A percentile compares a stretch with the other conserved stretches of the same genome.
These are phyloP conservation scores for Solanum appendiculatum DNA, from an alignment of 257 asterid species.

Conservation along the genomic window DNA sequence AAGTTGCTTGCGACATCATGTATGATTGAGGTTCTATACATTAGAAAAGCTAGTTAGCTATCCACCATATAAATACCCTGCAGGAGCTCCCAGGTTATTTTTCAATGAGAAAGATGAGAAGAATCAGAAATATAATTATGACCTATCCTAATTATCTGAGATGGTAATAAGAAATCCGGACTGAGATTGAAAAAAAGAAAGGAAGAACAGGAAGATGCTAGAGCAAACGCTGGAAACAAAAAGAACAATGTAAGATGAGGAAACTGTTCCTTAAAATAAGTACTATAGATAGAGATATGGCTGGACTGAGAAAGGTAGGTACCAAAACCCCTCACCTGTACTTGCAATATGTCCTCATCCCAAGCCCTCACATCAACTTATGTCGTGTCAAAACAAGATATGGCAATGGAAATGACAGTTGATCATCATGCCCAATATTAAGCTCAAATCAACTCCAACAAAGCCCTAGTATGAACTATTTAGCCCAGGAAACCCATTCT, in stretches of 20 bases:
- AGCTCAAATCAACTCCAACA: background rate
- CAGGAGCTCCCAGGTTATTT: constrained; percentile 1
- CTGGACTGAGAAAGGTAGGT: background rate
- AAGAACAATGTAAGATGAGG: background rate
- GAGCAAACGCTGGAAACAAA: background rate
- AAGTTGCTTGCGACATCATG: background rate
- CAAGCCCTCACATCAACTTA: constrained; percentile 1
- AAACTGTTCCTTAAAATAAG: background rate
- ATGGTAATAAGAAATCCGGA: background rate
- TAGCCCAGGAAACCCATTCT: background rate
- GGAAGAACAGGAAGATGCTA: background rate
- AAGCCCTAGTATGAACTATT: background rate
- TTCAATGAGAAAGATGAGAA: background rate
- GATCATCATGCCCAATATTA: background rate
- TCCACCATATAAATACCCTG: background rate
- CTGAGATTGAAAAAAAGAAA: background rate
- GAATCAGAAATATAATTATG: background rate
- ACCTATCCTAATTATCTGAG: background rate
- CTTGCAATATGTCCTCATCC: background rate
- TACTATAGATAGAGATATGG: background rate
- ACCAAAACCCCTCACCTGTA: constrained; percentile 2
- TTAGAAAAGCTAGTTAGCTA: background rate
- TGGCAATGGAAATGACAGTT: background rate
- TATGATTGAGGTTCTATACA: background rate
- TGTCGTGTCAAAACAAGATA: background rate